Evolutionary conservation across 495 filamentous ascomycete genomes (phyloP).

Genomic region (Penicillium simplicissimum): DNA sequence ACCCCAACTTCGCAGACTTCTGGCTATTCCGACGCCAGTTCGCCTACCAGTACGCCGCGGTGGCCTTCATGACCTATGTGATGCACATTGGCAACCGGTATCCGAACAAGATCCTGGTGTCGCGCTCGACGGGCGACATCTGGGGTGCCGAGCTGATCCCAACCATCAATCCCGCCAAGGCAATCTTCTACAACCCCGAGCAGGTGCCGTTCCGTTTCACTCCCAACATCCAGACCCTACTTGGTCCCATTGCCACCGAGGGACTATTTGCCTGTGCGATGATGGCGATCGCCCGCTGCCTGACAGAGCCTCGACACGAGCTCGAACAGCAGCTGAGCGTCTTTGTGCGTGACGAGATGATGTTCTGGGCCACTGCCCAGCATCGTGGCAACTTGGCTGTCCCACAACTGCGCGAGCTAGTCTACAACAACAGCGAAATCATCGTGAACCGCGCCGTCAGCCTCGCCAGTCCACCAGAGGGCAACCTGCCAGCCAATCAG

Average conservation of each 20-base stretch:
- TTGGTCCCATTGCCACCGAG: conserved; percentile 94
- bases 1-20: conserved; percentile 89
- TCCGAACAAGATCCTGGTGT: conserved; percentile 91
- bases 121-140: conserved; percentile 84
- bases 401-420: conserved; percentile 76
- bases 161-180: conserved; percentile 72
- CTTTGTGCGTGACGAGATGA: conserved; percentile 97
- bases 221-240: conserved; percentile 89
- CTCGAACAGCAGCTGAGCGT: conserved; percentile 89
- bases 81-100: conserved; percentile 94
- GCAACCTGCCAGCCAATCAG: conserved; percentile 88
- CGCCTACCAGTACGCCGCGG: conserved; percentile 90
- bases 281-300: conserved; percentile 93
- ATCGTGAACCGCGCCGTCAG: conserved; percentile 87
- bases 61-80: conserved; percentile 98
- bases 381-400: conserved; percentile 69
- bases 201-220: conserved; percentile 95
- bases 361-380: conserved; percentile 89
- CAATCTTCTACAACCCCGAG: conserved; percentile 92
- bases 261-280: conserved; percentile 89
- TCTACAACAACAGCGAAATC: conserved; percentile 83
- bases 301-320: conserved; percentile 88
- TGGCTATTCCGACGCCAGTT: conserved; percentile 98
- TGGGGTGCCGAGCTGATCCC: conserved; percentile 95
- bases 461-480: conserved; percentile 63